Percentiles rank a stretch among this genome's conserved stretches.
These are phyloP conservation scores for Xylariaceae sp. DNA, from an alignment of 2,329 filamentous ascomycete genomes.

Conservation along the genomic window DNA sequence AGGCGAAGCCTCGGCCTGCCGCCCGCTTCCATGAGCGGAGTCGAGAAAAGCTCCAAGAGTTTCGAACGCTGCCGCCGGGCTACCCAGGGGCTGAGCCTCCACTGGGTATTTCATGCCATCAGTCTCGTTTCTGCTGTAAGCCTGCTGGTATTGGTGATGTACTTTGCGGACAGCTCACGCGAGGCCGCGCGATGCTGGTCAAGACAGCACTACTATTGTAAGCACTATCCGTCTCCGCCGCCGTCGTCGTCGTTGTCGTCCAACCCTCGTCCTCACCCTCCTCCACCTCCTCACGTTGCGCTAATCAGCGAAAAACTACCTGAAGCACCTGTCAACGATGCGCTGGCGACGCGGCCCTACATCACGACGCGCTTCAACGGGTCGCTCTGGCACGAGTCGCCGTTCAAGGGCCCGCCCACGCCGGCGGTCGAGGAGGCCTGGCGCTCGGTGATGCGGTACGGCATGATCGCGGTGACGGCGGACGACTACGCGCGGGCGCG, in stretches of 20 bases:
- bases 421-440: constrained; percentile 11
- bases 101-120: constrained; percentile 4
- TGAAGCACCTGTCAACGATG: constrained; percentile 11
- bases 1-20: too few relatives aligned
- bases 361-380: constrained; percentile 8
- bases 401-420: constrained; percentile 10
- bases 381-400: constrained; percentile 10
- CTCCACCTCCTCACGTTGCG: too few relatives aligned
- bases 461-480: constrained; percentile 8
- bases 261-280: too few relatives aligned
- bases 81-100: neutral
- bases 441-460: constrained; percentile 10
- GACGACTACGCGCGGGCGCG: constrained; percentile 6
- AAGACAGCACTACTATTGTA: constrained; percentile 9
- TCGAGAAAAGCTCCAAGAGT: too few relatives aligned
- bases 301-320: too few relatives aligned
- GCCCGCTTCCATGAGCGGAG: too few relatives aligned
- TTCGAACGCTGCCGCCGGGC: neutral
- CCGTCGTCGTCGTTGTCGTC: too few relatives aligned
- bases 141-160: neutral
- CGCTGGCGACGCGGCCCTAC: constrained; percentile 7
- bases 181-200: constrained; percentile 6
- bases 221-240: too few relatives aligned
- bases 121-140: constrained; percentile 1
- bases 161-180: too few relatives aligned